Base-by-base conservation (phyloP, 1,284 basidiomycete genomes). In the Meripilus lineatus region DNA sequence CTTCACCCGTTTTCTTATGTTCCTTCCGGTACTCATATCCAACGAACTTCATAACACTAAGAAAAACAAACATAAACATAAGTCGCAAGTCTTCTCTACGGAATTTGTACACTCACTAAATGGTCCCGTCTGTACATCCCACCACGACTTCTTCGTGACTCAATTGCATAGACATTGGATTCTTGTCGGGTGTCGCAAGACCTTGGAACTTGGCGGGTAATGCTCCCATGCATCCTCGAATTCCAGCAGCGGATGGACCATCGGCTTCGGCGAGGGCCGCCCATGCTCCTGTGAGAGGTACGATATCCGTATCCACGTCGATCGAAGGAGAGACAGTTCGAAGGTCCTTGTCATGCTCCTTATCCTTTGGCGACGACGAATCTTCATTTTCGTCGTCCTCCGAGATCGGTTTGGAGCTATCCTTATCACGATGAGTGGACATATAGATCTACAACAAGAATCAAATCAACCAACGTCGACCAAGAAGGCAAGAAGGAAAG, bases 141-240 rank as follows among this genome's bases (percentile, higher is more conserved):
- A 90, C 83, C 14, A 90, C 88, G 1, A 89, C 87, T 58, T 89
- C 85, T 58, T 90, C 87, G 53, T 89, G 88, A 50, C 81, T 88
- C 52, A 90, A 61, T 55, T 89, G 86, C 84, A 90, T 89, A 45
- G 83, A 84, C 87, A 90, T 90, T 11, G 88, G 88, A 54, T 90
- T 90, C 74, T 89, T 88, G 63, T 86, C 86, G 1, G 87, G 87
- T 15, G 76, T 84, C 25, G 87, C 84, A 23, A 90, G 67, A 1
- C 87, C 87, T 18, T 68, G 60, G 55, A 89, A 89, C 57, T 83
- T 86, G 25, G 58, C 53, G 1, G 84, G 84, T 15, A 86, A 57
- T 11, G 65, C 50, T 0, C 86, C 81, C 30, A 75, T 61, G 2
- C 88, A 54, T 4, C 86, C 85, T 53, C 74, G 77, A 8, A 76